Evolutionary conservation across 805 yeast genomes (phyloP), one percentile per base, ranked within the genome.

Genomic region (Wickerhamiella musiphila): DNA sequence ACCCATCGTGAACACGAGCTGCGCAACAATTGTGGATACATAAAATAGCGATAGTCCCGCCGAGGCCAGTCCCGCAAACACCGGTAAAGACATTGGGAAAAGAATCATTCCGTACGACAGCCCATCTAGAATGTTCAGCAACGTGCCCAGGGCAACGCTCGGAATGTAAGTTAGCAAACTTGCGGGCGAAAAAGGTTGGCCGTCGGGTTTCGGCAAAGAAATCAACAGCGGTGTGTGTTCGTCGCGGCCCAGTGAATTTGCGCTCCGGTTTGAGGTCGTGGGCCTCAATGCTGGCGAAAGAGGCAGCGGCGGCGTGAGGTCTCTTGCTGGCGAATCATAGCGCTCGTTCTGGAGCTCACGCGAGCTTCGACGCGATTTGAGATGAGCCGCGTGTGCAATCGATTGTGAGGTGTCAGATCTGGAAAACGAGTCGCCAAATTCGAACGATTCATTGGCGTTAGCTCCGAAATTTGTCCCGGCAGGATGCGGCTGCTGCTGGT

Each of bases 41-140:
- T 90, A 90, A 53, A 90, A 90, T 90, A 90, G 78, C 2, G 95
- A 78, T 26, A 90, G 52, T 0, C 98, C 98, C 1, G 81, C 68
- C 1, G 94, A 81, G 0, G 90, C 96, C 49, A 90, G 57, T 8
- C 66, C 61, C 2, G 82, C 60, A 48, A 90, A 90, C 1, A 76
- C 51, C 1, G 83, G 67, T 40, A 76, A 83, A 23, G 92, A 76
- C 22, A 84, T 66, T 0, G 98, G 98, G 57, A 90, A 90, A 61
- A 90, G 71, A 49, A 90, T 90, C 95, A 90, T 84, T 30, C 98
- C 98, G 52, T 90, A 90, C 0, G 94, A 81, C 30, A 90, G 62
- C 0, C 93, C 98, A 53, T 90, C 98, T 30, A 90, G 64, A 28
- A 90, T 76, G 50, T 90, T 90, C 27, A 90, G 60, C 28, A 90